phyloP scores from a whole-genome alignment of 495 filamentous ascomycete species.

The Neurospora sp. region DNA sequence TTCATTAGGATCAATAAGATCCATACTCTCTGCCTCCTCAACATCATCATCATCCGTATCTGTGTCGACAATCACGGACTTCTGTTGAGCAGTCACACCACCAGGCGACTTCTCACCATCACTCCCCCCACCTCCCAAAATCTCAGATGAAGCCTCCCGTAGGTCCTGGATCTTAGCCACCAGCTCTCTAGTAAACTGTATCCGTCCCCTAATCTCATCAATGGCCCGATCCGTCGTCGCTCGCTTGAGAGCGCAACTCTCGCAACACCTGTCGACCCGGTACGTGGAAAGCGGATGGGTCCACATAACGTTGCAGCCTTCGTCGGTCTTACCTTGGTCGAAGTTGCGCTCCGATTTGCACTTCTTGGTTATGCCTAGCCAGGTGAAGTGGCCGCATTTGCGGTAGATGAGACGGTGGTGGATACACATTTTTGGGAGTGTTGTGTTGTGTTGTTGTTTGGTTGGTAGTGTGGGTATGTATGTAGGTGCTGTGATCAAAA shows the following conservation, averaged over 20 bases:
- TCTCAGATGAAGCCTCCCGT: background rate
- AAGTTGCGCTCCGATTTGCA: slow-evolving; percentile 14
- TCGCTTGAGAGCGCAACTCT: slow-evolving; percentile 2
- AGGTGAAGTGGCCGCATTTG: slow-evolving; percentile 19
- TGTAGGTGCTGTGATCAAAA: background rate
- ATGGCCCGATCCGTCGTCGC: background rate
- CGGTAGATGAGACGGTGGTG: slow-evolving; percentile 16
- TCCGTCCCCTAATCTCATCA: slow-evolving; percentile 1
- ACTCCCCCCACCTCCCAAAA: background rate
- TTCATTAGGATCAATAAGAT: background rate
- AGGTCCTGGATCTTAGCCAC: slow-evolving; percentile 2
- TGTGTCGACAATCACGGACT: too few species aligned
- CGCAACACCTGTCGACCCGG: slow-evolving; percentile 9
- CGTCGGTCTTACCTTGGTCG: slow-evolving; percentile 2
- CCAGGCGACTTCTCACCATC: too few species aligned
- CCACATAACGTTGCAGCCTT: slow-evolving; percentile 15
- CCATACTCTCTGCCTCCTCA: background rate
- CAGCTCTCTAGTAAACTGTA: background rate
- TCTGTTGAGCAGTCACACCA: too few species aligned
- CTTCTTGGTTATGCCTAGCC: slow-evolving; percentile 2
- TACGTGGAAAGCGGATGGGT: slow-evolving; percentile 14
- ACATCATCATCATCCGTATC: background rate
- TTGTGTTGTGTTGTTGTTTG: background rate
- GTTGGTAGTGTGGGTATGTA: too few species aligned
- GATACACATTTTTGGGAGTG: slow-evolving; percentile 16